Evolutionary conservation across 2,329 filamentous ascomycete species (phyloP).

Genomic region (Cordyceps farinosa): DNA sequence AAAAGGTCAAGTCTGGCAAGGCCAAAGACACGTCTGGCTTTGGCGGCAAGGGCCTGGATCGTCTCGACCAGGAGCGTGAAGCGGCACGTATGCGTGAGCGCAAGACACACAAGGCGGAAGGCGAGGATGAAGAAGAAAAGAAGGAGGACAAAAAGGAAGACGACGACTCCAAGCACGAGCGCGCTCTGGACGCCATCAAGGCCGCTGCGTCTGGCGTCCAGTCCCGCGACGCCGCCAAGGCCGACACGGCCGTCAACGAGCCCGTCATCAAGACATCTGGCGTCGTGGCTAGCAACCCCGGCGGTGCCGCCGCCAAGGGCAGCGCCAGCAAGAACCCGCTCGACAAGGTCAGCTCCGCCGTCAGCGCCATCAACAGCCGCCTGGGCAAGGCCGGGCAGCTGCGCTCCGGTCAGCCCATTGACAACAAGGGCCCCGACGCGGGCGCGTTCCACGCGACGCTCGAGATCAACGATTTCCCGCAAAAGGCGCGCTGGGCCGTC

Average conservation of each 20-base stretch:
- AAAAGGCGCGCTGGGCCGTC: slow-evolving; percentile 97
- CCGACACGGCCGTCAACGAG: slow-evolving; percentile 29
- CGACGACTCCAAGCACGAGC: slow-evolving; percentile 63
- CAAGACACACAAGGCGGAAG: slow-evolving; percentile 84
- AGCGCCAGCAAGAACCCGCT: slow-evolving; percentile 64
- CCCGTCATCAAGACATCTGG: slow-evolving; percentile 17
- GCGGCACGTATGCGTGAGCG: slow-evolving; percentile 81
- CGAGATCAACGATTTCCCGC: slow-evolving; percentile 98
- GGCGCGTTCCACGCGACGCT: slow-evolving; percentile 95
- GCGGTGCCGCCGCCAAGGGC: slow-evolving; percentile 49
- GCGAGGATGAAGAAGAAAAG: slow-evolving; percentile 75
- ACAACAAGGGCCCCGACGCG: slow-evolving; percentile 97
- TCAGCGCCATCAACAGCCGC: slow-evolving; percentile 85
- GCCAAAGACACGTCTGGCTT: slow-evolving; percentile 89
- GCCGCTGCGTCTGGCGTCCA: slow-evolving; percentile 57
- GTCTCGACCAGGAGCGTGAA: slow-evolving; percentile 86
- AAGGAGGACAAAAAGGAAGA: slow-evolving; percentile 73
- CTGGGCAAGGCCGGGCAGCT: slow-evolving; percentile 86
- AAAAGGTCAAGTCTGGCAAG: slow-evolving; percentile 90
- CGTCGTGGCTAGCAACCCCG: slow-evolving; percentile 27
- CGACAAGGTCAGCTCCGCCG: slow-evolving; percentile 85
- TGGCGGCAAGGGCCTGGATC: slow-evolving; percentile 89
- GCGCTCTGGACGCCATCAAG: slow-evolving; percentile 62
- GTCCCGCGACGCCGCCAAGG: slow-evolving; percentile 48
- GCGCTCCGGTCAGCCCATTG: slow-evolving; percentile 87